Percentiles rank a stretch among this genome's conserved stretches.
These are phyloP conservation scores for Westerdykella aurantiaca DNA, from an alignment of 2,329 filamentous ascomycete species.

Conservation along the genomic window DNA sequence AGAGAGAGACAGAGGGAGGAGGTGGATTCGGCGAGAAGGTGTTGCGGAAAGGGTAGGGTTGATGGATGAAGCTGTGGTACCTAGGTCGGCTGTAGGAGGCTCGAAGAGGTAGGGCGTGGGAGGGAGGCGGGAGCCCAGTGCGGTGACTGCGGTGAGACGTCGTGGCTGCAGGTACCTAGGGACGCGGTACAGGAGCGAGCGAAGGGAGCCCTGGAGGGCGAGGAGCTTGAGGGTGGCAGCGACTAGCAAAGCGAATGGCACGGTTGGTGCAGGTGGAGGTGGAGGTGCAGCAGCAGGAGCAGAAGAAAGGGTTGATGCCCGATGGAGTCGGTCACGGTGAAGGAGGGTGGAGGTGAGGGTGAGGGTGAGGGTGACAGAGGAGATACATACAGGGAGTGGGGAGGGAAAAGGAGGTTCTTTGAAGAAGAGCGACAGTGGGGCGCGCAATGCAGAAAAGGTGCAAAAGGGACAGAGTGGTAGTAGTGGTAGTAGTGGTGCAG, in stretches of 20 bases:
- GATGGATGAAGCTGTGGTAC: neutral
- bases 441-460: constrained; percentile 18
- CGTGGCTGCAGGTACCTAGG: constrained; percentile 27
- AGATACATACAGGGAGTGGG: constrained; percentile 10
- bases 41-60: neutral
- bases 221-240: constrained; percentile 16
- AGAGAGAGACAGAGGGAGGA: constrained; percentile 8
- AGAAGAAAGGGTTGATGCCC: neutral
- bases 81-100: neutral
- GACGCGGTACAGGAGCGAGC: neutral
- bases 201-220: no score
- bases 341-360: constrained; percentile 10
- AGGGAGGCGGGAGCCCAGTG: constrained; percentile 11
- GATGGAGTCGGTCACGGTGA: neutral
- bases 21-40: neutral
- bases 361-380: constrained; percentile 11
- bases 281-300: neutral
- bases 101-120: constrained; percentile 17
- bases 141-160: constrained; percentile 20
- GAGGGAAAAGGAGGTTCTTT: constrained; percentile 17
- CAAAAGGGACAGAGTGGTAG: constrained; percentile 21
- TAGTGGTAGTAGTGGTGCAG: constrained; percentile 16
- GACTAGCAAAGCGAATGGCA: constrained; percentile 13
- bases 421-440: constrained; percentile 24
- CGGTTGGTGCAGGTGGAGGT: neutral